Conservation (phyloP, 768 basidiomycete species). For the Coprinellus micaceus region DNA sequence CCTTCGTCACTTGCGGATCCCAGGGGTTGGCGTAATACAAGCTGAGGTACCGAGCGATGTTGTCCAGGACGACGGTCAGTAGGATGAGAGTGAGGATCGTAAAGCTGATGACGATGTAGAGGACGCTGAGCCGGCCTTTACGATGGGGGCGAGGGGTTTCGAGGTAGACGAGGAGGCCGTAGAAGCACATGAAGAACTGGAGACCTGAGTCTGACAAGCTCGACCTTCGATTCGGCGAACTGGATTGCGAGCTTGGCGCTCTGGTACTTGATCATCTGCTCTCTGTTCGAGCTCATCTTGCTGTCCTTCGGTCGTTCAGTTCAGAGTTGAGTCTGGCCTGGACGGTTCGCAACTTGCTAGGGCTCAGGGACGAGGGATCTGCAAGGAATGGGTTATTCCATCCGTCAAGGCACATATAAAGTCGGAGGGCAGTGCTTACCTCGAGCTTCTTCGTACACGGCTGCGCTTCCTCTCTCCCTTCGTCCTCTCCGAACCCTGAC, state of each 20-base stretch:
- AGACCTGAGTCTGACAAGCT: conserved; percentile 3
- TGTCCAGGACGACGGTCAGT: background rate
- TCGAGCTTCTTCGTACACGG: too few relatives aligned
- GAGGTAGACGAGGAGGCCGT: conserved; percentile 2
- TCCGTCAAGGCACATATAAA: too few relatives aligned
- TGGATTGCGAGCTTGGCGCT: background rate
- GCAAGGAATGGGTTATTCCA: too few relatives aligned
- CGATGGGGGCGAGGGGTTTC: background rate
- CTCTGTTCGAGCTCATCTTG: too few relatives aligned
- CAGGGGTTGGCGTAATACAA: conserved; percentile 1
- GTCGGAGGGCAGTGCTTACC: too few relatives aligned
- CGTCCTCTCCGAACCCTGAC: too few relatives aligned
- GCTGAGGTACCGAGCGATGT: conserved; percentile 1
- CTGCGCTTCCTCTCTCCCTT: too few relatives aligned
- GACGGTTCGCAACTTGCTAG: too few relatives aligned
- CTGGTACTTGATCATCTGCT: too few relatives aligned
- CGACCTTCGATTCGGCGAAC: conserved; percentile 3
- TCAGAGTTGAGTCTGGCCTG: too few relatives aligned
- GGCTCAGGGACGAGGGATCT: too few relatives aligned
- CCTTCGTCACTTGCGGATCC: background rate
- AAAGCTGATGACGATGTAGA: conserved; percentile 7
- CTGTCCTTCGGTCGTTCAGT: too few relatives aligned
- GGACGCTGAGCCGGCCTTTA: background rate
- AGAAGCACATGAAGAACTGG: conserved; percentile 6
- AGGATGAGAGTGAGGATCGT: conserved; percentile 3